phyloP scores from a whole-genome alignment of 768 basidiomycete species.

The Udeniomyces megalosporus region DNA sequence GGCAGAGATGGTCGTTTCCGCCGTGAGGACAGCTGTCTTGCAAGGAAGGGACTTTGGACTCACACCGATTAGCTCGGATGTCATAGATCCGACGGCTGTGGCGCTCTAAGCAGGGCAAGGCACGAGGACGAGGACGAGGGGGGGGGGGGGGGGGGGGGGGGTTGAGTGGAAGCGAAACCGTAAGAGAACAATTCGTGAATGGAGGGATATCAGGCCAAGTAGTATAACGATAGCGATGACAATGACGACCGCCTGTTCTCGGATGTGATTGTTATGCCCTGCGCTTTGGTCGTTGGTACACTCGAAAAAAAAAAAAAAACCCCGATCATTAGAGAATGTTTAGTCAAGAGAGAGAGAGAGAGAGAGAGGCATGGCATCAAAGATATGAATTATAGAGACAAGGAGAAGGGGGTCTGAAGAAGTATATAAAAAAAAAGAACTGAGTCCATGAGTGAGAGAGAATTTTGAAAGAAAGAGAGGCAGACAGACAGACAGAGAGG shows the following conservation, averaged over 20 bases:
- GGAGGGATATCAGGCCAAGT: background rate
- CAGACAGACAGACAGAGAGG: background rate
- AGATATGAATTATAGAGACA: background rate
- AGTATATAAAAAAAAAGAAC: no score
- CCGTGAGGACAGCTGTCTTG: constrained; percentile 41
- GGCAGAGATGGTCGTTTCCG: constrained; percentile 64
- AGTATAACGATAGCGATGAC: background rate
- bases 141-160: background rate
- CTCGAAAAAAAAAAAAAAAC: background rate
- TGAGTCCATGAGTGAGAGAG: no score
- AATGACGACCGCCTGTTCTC: background rate
- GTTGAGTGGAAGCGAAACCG: background rate
- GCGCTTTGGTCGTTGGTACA: no score
- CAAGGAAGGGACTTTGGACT: constrained; percentile 1
- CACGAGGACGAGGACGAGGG: background rate
- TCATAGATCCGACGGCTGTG: background rate
- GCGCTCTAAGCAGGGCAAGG: background rate
- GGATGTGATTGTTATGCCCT: no score
- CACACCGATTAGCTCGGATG: background rate
- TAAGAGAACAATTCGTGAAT: background rate
- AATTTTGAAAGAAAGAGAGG: background rate
- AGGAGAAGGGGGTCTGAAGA: no score
- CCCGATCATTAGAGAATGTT: no score
- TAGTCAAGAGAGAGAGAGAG: background rate
- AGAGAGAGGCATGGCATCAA: background rate